Evolutionary conservation across 2,329 filamentous ascomycete genomes (phyloP).

Genomic region (Alternaria tenuissima): DNA sequence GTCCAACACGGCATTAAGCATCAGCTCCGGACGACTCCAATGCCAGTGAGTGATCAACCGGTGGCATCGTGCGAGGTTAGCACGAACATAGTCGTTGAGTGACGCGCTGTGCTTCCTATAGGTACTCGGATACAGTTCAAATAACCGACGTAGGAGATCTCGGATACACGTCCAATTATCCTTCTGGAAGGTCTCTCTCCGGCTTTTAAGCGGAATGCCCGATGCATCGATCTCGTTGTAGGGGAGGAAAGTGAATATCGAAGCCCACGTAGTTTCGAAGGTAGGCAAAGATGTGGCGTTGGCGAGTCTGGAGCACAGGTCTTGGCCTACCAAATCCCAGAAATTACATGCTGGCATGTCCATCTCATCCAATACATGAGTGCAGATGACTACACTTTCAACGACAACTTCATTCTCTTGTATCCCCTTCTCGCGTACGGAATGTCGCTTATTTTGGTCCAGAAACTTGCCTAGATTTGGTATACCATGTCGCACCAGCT

Average conservation of each 20-base stretch:
- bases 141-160: constrained; percentile 56
- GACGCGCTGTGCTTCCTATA: constrained; percentile 50
- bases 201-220: constrained; percentile 57
- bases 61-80: constrained; percentile 62
- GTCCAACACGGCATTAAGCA: constrained; percentile 64
- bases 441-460: constrained; percentile 54
- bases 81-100: constrained; percentile 65
- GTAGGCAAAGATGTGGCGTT: constrained; percentile 35
- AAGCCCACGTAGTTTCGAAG: constrained; percentile 52
- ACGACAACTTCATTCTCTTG: constrained; percentile 54
- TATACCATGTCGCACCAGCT: constrained; percentile 47
- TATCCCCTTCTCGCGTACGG: constrained; percentile 59
- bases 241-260: constrained; percentile 63
- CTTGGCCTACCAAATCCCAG: constrained; percentile 55
- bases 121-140: constrained; percentile 58
- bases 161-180: constrained; percentile 63
- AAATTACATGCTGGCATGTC: constrained; percentile 48
- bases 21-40: constrained; percentile 64
- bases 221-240: constrained; percentile 60
- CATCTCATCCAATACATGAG: constrained; percentile 52
- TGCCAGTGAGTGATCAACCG: constrained; percentile 63
- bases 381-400: constrained; percentile 58
- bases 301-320: constrained; percentile 31
- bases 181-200: constrained; percentile 49
- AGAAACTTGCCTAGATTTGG: constrained; percentile 54